phyloP scores from a whole-genome alignment of 2,329 filamentous ascomycete genomes.

The Cladophialophora carrionii region DNA sequence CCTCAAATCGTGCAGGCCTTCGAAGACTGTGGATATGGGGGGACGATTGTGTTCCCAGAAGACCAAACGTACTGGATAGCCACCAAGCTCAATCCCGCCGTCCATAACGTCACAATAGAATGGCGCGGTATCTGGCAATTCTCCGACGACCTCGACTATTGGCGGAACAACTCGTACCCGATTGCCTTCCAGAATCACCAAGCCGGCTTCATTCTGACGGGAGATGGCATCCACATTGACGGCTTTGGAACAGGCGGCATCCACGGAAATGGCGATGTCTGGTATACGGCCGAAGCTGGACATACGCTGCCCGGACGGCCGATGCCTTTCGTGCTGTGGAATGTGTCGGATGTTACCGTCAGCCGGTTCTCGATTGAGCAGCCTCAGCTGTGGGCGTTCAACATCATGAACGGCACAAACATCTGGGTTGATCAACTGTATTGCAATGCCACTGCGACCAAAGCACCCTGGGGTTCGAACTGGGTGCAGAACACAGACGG shows the following conservation, averaged over 20 bases:
- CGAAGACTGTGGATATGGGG: slow-evolving; percentile 41
- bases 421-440: slow-evolving; percentile 58
- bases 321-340: slow-evolving; percentile 64
- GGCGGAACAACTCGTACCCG: slow-evolving; percentile 58
- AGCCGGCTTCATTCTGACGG: slow-evolving; percentile 58
- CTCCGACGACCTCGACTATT: slow-evolving; percentile 58
- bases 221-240: slow-evolving; percentile 56
- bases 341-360: slow-evolving; percentile 59
- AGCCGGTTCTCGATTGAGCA: slow-evolving; percentile 57
- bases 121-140: slow-evolving; percentile 59
- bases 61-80: slow-evolving; percentile 57
- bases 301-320: slow-evolving; percentile 56
- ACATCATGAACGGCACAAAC: slow-evolving; percentile 62
- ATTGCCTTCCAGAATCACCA: slow-evolving; percentile 60
- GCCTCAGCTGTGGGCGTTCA: slow-evolving; percentile 58
- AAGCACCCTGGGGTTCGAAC: slow-evolving; percentile 57
- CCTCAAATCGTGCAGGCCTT: neutral
- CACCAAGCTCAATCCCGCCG: slow-evolving; percentile 54
- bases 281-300: slow-evolving; percentile 57
- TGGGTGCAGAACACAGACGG: slow-evolving; percentile 44
- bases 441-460: slow-evolving; percentile 55
- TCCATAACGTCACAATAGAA: slow-evolving; percentile 56
- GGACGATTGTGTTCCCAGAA: slow-evolving; percentile 56
- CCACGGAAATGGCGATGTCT: slow-evolving; percentile 58
- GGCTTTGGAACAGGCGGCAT: slow-evolving; percentile 59